Base-by-base conservation (phyloP, 2,329 filamentous ascomycete genomes). In the Chaetomiaceae sp. region DNA sequence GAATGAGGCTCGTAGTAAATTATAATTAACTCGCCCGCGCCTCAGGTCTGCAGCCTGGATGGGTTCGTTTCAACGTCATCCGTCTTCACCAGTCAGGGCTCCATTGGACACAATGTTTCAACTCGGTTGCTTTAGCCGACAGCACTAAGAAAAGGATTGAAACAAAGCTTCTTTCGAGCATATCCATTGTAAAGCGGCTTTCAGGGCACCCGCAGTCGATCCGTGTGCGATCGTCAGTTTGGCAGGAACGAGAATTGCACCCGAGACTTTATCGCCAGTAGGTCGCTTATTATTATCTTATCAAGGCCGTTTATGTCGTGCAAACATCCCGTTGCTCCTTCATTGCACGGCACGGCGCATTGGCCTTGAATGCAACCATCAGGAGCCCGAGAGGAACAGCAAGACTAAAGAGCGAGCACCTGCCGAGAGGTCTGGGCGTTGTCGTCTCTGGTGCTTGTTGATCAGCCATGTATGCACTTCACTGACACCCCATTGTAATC, bases 91-190 rank as follows among this genome's bases (percentile, higher is more conserved):
- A 14, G 36, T 13, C 36, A 40, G 29, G 38, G 14, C 36, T 27
- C 5, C 40, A 45, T 45, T 45, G 45, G 40, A 49, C 14, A 25
- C 25, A 27, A 18, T 43, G 52, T 54, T 54, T 54, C 52, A 44
- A 53, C 13, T 37, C 29, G 36, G 37, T 2, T 44, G 40, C 48
- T 51, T 16, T 18, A 13, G 13, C 23, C 45, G 25, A 23, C 32
- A 5, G 2, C 16, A 14, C 14, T n/a, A n/a, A n/a, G n/a, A 29
- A 11, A 46, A 27, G 25, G 20, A 14, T 33, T 33, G 30, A 44
- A 34, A 45, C 29, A 11, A 23, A 16, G 16, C 34, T 32, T 34
- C 33, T 36, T 7, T n/a, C n/a, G n/a, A n/a, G n/a, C n/a, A n/a
- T n/a, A n/a, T n/a, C n/a, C n/a, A n/a, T n/a, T n/a, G n/a, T n/a